Evolutionary conservation across 805 yeast genomes (phyloP).

Genomic region (Ogataea paradorogensis): DNA sequence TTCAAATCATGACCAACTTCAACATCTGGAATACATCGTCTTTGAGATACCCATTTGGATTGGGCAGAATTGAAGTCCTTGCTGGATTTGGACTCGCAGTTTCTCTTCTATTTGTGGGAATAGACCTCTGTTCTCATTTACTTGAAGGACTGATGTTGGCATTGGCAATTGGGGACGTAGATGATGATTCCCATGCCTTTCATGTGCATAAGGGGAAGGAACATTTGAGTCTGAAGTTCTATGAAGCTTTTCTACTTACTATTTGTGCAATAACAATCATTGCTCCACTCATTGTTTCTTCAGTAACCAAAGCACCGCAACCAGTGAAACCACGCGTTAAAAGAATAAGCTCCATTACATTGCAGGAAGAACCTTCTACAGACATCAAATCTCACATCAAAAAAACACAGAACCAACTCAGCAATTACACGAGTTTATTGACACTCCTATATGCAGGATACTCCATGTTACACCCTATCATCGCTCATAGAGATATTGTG

Average conservation of each 20-base stretch:
- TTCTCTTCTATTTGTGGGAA: slow-evolving; percentile 84
- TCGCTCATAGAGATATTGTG: slow-evolving; percentile 21
- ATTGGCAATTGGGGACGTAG: slow-evolving; percentile 33
- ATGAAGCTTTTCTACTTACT: slow-evolving; percentile 28
- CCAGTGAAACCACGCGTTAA: slow-evolving; percentile 18
- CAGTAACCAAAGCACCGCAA: slow-evolving; percentile 1
- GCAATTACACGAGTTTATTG: slow-evolving; percentile 43
- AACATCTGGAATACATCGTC: slow-evolving; percentile 88
- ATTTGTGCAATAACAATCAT: slow-evolving; percentile 33
- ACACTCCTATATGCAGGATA: slow-evolving; percentile 35
- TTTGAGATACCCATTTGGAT: slow-evolving; percentile 84
- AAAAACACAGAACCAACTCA: slow-evolving; percentile 20
- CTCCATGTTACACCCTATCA: slow-evolving; percentile 31
- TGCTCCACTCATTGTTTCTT: slow-evolving; percentile 29
- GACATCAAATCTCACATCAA: slow-evolving; percentile 11
- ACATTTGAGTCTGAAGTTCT: slow-evolving; percentile 26
- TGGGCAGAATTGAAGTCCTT: slow-evolving; percentile 86
- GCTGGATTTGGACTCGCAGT: slow-evolving; percentile 85
- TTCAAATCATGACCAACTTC: slow-evolving; percentile 83
- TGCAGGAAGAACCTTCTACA: slow-evolving; percentile 23
- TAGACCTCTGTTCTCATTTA: slow-evolving; percentile 84
- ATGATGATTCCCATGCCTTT: slow-evolving; percentile 28
- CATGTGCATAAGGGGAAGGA: slow-evolving; percentile 27
- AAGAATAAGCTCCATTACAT: slow-evolving; percentile 27
- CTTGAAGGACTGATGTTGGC: slow-evolving; percentile 65